Base-by-base conservation (phyloP, 108 stramenopile species). In the Schizochytrium sp. region DNA sequence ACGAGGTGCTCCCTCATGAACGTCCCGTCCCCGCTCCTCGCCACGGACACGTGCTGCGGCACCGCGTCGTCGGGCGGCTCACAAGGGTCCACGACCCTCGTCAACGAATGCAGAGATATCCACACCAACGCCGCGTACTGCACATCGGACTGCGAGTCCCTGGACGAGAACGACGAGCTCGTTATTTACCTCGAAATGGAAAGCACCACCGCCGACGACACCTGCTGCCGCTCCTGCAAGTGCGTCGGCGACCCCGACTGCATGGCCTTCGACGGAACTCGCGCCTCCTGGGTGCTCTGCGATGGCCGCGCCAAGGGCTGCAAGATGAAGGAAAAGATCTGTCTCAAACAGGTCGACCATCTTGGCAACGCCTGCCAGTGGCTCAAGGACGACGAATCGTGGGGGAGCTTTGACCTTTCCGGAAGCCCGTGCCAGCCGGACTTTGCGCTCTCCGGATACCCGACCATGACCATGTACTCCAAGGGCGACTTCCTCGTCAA, bases 161-260 rank as follows among this genome's bases (percentile, higher is more conserved):
- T 83, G 18, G 76, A 53, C 51, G 48, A 83, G 19, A 23, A 23
- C 76, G 76, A 83, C 28, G 23, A 6, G 76, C 76, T 83, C 51
- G 51, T 53, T 4, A 47, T 83, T 4, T 53, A 55, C 18, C 51
- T 83, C 48, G 51, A 21, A 18, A 83, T 83, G 76, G 28, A 83
- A 8, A 12, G 12, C 45, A 47, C 45, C 45, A 21, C 76, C 76
- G n/a, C 45, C 51, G 76, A 83, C 51, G 76, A 53, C 23, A 53
- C 76, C 48, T 83, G 76, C 76, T 83, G 76, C 51, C 48, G 51
- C 51, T 45, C 76, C 10, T 83, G 76, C 76, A 53, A 47, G 45
- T 83, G 76, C 76, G n/a, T 53, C 51, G 76, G 76, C 28, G 76
- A 83, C 76, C 76, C 76, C 0, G 76, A 83, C 48, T 83, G 76